Evolutionary conservation across 2,329 filamentous ascomycete species (phyloP).

Genomic region (Elsinoe australis): DNA sequence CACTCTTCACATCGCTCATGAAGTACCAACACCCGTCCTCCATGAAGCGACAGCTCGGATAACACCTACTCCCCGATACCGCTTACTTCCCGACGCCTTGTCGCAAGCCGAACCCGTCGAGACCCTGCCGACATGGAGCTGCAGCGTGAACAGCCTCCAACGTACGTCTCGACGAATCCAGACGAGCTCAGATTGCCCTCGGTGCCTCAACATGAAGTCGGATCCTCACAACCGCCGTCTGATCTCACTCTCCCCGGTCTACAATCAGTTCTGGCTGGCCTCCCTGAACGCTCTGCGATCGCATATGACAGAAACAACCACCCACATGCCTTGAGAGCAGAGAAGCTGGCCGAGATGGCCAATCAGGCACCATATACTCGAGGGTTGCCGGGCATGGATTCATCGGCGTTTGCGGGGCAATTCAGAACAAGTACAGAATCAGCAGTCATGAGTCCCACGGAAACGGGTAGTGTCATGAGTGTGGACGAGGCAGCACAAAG

Average conservation of each 20-base stretch:
- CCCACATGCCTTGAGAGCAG: constrained; percentile 18
- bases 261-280: constrained; percentile 37
- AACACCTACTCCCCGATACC: constrained; percentile 7
- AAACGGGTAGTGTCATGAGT: constrained; percentile 39
- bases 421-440: constrained; percentile 28
- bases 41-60: constrained; percentile 3
- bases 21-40: background rate
- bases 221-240: constrained; percentile 20
- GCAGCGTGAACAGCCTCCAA: constrained; percentile 34
- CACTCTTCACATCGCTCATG: background rate
- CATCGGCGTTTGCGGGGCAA: constrained; percentile 24
- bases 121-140: constrained; percentile 24
- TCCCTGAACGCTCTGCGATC: constrained; percentile 24
- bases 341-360: constrained; percentile 13
- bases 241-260: constrained; percentile 39
- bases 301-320: constrained; percentile 25
- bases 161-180: constrained; percentile 37
- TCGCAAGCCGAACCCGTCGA: constrained; percentile 13
- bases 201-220: constrained; percentile 34
- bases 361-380: constrained; percentile 9
- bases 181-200: constrained; percentile 36
- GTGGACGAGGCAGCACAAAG: constrained; percentile 32
- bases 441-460: constrained; percentile 38
- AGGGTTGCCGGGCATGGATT: constrained; percentile 31
- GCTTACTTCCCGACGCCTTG: background rate